A percentile compares a stretch with the other conserved stretches of the same genome.
phyloP scores from a whole-genome alignment of 768 basidiomycete genomes.

The Glaciozyma antarctica region DNA sequence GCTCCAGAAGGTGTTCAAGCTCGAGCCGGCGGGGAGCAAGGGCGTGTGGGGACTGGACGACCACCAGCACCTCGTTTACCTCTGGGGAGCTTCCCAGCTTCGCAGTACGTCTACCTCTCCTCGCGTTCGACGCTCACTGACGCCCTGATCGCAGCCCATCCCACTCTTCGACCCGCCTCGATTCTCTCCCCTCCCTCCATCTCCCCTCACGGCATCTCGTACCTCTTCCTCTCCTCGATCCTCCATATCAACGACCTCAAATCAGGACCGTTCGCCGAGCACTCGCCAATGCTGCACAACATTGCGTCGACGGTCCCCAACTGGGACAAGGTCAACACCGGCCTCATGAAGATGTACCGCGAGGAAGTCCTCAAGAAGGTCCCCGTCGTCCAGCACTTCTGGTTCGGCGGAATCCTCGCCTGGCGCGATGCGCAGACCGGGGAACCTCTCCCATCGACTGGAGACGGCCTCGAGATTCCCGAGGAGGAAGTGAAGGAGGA shows the following conservation, averaged over 20 bases:
- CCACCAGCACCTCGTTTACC: slow-evolving; percentile 58
- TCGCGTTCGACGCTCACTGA: slow-evolving; percentile 1
- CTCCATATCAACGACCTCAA: slow-evolving; percentile 63
- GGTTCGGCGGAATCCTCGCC: slow-evolving; percentile 63
- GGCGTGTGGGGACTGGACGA: slow-evolving; percentile 82
- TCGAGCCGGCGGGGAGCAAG: slow-evolving; percentile 94
- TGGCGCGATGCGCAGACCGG: slow-evolving; percentile 20
- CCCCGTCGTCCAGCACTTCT: slow-evolving; percentile 92
- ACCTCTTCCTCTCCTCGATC: slow-evolving; percentile 71
- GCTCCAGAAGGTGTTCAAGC: slow-evolving; percentile 75
- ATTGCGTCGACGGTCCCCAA: slow-evolving; percentile 50
- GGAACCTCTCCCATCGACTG: background rate
- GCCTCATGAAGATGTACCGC: slow-evolving; percentile 94
- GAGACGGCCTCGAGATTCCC: background rate
- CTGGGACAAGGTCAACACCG: slow-evolving; percentile 17
- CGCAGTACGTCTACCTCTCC: slow-evolving; percentile 40
- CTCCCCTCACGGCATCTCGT: slow-evolving; percentile 48
- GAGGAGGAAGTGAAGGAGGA: background rate
- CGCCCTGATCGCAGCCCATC: slow-evolving; percentile 20
- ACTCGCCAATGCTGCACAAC: slow-evolving; percentile 71
- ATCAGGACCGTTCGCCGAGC: slow-evolving; percentile 26
- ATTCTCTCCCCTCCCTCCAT: slow-evolving; percentile 48
- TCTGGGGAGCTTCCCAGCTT: slow-evolving; percentile 84
- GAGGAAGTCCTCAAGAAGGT: slow-evolving; percentile 86
- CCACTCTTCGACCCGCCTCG: slow-evolving; percentile 19